phyloP scores from a whole-genome alignment of 1,284 basidiomycete genomes.

The Phellinidium pouzarii region DNA sequence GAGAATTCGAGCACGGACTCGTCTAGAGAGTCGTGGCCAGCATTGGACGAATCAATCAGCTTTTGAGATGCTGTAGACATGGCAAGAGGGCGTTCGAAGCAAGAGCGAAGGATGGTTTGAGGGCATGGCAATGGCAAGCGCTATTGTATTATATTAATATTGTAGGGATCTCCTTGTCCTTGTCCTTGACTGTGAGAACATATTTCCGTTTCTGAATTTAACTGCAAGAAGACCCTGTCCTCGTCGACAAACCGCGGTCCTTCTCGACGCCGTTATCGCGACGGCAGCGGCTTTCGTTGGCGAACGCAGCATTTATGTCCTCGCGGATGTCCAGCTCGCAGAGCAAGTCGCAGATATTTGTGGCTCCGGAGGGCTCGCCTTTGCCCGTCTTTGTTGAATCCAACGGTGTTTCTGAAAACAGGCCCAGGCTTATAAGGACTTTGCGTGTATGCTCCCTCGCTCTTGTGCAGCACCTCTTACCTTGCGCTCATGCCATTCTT shows the following conservation, averaged over 20 bases:
- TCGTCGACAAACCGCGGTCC: neutral
- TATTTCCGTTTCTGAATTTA: neutral
- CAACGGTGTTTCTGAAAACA: conserved; percentile 36
- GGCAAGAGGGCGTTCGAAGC: no score
- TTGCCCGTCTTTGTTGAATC: conserved; percentile 46
- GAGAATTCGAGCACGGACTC: no score
- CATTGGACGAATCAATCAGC: no score
- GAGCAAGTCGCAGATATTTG: conserved; percentile 17
- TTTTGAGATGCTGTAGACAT: no score
- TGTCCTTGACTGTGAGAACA: neutral
- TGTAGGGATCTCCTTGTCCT: neutral
- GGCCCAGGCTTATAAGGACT: conserved; percentile 44
- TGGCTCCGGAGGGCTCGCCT: conserved; percentile 20
- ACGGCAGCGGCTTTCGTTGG: neutral
- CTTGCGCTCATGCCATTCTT: neutral
- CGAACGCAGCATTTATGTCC: neutral
- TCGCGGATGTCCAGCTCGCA: conserved; percentile 6
- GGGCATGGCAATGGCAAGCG: neutral
- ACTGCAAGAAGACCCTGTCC: neutral
- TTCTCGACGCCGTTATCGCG: neutral
- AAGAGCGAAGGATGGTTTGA: no score
- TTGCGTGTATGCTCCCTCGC: conserved; percentile 37
- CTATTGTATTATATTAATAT: neutral
- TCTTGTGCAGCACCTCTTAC: conserved; percentile 9
- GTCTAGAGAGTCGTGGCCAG: no score